phyloP scores from a whole-genome alignment of 306 rosid genomes.

The Rubus idaeus region DNA sequence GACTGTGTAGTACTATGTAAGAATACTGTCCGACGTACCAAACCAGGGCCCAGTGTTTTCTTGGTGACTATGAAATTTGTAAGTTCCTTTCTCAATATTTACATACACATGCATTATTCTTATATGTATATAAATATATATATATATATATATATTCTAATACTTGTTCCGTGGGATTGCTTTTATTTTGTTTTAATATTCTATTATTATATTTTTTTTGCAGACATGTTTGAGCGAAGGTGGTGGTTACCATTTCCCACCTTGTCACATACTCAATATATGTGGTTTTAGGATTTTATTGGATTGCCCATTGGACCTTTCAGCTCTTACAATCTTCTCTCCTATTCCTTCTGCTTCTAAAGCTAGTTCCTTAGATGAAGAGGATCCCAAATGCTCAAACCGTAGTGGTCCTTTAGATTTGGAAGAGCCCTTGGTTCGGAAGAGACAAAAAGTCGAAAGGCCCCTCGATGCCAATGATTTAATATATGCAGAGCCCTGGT shows the following conservation, averaged over 20 bases:
- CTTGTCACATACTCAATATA: conserved; percentile 70
- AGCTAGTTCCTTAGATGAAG: conserved; percentile 23
- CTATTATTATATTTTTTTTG: neutral
- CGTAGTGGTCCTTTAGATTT: conserved; percentile 13
- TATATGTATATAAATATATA: neutral
- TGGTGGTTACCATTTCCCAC: conserved; percentile 67
- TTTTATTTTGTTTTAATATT: neutral
- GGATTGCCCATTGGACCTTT: conserved; percentile 83
- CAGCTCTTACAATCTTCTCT: conserved; percentile 72
- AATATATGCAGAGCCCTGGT: conserved; percentile 54
- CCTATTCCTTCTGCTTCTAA: conserved; percentile 52
- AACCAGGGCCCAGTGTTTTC: neutral
- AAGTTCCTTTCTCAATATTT: neutral
- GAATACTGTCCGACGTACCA: neutral
- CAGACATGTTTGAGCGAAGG: conserved; percentile 83
- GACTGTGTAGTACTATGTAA: neutral
- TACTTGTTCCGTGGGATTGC: neutral
- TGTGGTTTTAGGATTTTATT: conserved; percentile 74
- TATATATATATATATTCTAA: neutral
- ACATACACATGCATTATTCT: neutral
- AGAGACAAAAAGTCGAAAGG: conserved; percentile 51
- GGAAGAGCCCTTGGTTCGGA: conserved; percentile 25
- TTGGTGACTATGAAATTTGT: conserved; percentile 11
- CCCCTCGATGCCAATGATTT: conserved; percentile 43
- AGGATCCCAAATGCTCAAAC: conserved; percentile 20